A percentile compares a stretch with the other conserved stretches of the same genome.
Evolutionary conservation across 805 yeast species (phyloP).

Genomic region (Candida manassasensis): DNA sequence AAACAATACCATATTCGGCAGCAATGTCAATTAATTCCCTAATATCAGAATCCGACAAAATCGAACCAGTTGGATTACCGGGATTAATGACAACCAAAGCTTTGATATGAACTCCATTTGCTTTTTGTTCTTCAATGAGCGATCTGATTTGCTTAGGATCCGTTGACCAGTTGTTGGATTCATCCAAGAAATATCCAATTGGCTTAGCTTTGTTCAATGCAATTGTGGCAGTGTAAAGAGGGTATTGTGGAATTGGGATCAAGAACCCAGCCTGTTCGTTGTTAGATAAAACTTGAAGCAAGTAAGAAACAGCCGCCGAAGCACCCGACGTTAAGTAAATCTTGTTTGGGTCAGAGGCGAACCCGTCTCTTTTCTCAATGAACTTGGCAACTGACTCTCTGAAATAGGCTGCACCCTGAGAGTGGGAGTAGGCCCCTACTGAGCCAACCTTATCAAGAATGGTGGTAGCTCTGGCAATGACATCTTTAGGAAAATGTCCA

Average conservation of each 20-base stretch:
- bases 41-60: conserved; percentile 62
- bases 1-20: conserved; percentile 76
- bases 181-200: conserved; percentile 83
- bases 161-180: conserved; percentile 78
- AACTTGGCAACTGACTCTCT: conserved; percentile 79
- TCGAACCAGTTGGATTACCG: conserved; percentile 96
- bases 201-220: conserved; percentile 79
- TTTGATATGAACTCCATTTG: conserved; percentile 58
- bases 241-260: conserved; percentile 98
- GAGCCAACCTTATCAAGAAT: conserved; percentile 67
- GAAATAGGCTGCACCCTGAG: conserved; percentile 77
- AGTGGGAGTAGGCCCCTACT: conserved; percentile 91
- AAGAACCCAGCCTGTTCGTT: conserved; percentile 71
- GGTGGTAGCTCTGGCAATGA: conserved; percentile 60
- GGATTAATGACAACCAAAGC: conserved; percentile 94
- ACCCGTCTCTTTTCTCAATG: conserved; percentile 74
- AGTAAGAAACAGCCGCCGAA: conserved; percentile 82
- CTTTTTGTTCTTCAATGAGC: conserved; percentile 44
- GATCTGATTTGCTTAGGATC: conserved; percentile 59
- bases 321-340: conserved; percentile 92
- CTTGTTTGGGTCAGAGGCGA: conserved; percentile 56
- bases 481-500: conserved; percentile 57
- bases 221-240: conserved; percentile 91
- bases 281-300: conserved; percentile 64
- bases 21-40: conserved; percentile 71